These are phyloP conservation scores for Berkeleyomyces rouxiae DNA, from an alignment of 2,329 filamentous ascomycete species.

Conservation along the genomic window DNA sequence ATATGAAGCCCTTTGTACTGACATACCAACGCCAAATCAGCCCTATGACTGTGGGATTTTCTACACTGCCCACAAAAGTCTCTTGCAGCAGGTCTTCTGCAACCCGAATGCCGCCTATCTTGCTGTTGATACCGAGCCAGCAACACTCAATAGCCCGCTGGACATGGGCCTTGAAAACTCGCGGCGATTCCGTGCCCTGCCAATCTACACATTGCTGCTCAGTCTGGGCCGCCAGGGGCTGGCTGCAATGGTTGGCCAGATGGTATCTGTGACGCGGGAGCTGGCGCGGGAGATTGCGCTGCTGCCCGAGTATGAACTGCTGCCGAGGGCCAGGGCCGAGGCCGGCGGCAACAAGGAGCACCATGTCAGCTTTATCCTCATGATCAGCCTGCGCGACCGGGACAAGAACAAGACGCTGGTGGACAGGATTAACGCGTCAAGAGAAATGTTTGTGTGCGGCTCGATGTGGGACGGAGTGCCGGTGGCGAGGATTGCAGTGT, in stretches of 20 bases:
- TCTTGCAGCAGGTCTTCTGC: conserved; percentile 47
- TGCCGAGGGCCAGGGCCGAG: conserved; percentile 28
- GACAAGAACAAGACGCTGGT: conserved; percentile 50
- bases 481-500: conserved; percentile 70
- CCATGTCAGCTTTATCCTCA: conserved; percentile 48
- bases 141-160: conserved; percentile 55
- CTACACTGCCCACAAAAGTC: conserved; percentile 48
- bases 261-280: conserved; percentile 52
- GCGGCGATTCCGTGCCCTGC: conserved; percentile 75
- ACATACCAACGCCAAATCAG: conserved; percentile 20
- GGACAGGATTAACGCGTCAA: conserved; percentile 52
- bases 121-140: conserved; percentile 18
- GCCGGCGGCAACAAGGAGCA: conserved; percentile 24
- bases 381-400: conserved; percentile 56
- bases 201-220: conserved; percentile 64
- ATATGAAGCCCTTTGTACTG: not conserved
- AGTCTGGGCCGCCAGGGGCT: conserved; percentile 59
- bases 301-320: conserved; percentile 46
- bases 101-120: conserved; percentile 83
- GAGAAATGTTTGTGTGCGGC: conserved; percentile 67
- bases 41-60: conserved; percentile 91
- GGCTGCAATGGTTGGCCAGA: conserved; percentile 49
- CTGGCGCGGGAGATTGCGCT: conserved; percentile 47
- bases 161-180: conserved; percentile 87
- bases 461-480: conserved; percentile 59